Base-by-base conservation (phyloP, 2,329 filamentous ascomycete species). In the Xylariaceae sp. region DNA sequence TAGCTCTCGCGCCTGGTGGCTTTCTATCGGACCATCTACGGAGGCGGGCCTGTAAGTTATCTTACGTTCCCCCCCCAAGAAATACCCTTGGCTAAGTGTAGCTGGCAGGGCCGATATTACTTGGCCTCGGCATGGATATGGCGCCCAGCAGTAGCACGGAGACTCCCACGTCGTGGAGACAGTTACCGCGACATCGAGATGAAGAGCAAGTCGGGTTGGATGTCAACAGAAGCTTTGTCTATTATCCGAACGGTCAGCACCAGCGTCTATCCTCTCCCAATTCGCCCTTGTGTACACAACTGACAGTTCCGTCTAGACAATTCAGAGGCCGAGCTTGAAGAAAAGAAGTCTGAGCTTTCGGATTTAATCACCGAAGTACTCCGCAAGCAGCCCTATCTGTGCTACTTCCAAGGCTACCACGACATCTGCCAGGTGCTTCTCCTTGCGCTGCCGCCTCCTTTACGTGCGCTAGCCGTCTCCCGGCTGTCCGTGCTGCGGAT, bases 351-450 rank as follows among this genome's bases (percentile, higher is more conserved):
- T 51, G 85, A 94, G 65, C 80, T 99, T 1, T 92, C 85, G 7
- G 75, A 83, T 58, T 78, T 99, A 47, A 97, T 99, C 65, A 82
- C 83, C 48, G 80, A 87, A 60, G 84, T 95, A 13, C 80, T 99
- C 43, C 86, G 95, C 49, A 81, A 81, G 32, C 80, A 95, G 65
- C 90, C 92, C 15, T 85, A 86, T 68, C 82, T 99, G 34, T 90
- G 85, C 75, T 99, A 99, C 74, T 99, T 99, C 71, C 94, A 99
- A 74, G 94, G 94, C 68, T 99, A 95, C 70, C 94, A 99, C 72
- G 94, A 99, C 74, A 97, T 99, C 66, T 94, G 89, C 63, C 95
- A 99, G 73, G 94, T 99, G 21, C 80, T 99, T 55, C 81, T 97
- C 39, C 80, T 99, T 13, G 92, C 96, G 10, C 78, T 99, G 3